phyloP scores from a whole-genome alignment of 2,329 filamentous ascomycete genomes.

The Aspergillus thermomutatus region DNA sequence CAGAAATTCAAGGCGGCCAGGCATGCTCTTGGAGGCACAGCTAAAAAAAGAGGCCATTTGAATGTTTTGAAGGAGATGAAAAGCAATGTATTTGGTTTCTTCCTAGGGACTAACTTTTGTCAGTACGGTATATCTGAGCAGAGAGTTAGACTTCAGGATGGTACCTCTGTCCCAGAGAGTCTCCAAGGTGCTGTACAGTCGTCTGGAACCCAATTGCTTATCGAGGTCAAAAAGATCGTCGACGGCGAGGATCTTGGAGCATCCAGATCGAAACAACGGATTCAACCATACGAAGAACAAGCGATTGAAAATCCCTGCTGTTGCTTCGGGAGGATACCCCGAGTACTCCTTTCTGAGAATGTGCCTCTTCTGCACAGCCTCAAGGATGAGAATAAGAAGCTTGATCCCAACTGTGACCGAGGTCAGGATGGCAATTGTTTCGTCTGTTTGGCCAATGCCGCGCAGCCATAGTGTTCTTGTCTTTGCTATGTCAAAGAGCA shows the following conservation, averaged over 20 bases:
- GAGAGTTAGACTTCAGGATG: not conserved
- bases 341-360: slow-evolving; percentile 40
- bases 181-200: slow-evolving; percentile 37
- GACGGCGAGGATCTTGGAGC: slow-evolving; percentile 40
- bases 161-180: slow-evolving; percentile 40
- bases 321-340: slow-evolving; percentile 49
- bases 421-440: slow-evolving; percentile 42
- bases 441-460: slow-evolving; percentile 22
- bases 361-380: slow-evolving; percentile 44
- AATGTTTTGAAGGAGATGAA: slow-evolving; percentile 27
- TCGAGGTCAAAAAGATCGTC: slow-evolving; percentile 47
- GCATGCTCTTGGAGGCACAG: slow-evolving; percentile 30
- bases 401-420: slow-evolving; percentile 43
- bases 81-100: slow-evolving; percentile 28
- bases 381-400: slow-evolving; percentile 42
- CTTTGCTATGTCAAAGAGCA: slow-evolving; percentile 46
- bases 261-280: slow-evolving; percentile 49
- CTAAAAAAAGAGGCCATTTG: slow-evolving; percentile 33
- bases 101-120: slow-evolving; percentile 21
- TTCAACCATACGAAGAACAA: slow-evolving; percentile 55
- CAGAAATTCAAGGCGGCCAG: slow-evolving; percentile 36
- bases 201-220: slow-evolving; percentile 42
- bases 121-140: slow-evolving; percentile 4
- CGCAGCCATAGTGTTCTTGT: slow-evolving; percentile 45
- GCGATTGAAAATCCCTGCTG: slow-evolving; percentile 49